phyloP scores from a whole-genome alignment of 2,329 filamentous ascomycete species.

The Cladosporium cucumerinum region DNA sequence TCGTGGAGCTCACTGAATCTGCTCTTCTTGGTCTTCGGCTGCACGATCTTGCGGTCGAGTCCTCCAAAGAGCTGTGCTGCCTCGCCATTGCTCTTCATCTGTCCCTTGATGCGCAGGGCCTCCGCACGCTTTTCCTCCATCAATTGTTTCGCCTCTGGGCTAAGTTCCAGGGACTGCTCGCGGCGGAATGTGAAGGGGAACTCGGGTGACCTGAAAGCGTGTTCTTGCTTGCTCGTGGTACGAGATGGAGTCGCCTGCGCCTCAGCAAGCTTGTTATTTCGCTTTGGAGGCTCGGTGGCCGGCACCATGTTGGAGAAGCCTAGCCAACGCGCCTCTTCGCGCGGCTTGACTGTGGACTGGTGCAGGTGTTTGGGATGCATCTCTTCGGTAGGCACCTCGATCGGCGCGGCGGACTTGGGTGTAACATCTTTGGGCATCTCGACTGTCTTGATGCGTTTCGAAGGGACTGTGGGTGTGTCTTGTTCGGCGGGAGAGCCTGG shows the following conservation, averaged over 20 bases:
- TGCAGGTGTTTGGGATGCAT: slow-evolving; percentile 90
- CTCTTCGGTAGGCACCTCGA: slow-evolving; percentile 71
- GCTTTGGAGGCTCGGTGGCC: slow-evolving; percentile 47
- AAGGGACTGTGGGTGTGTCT: slow-evolving; percentile 11
- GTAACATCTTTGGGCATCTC: slow-evolving; percentile 38
- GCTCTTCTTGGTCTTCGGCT: slow-evolving; percentile 70
- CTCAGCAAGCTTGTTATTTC: slow-evolving; percentile 40
- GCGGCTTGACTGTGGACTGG: slow-evolving; percentile 67
- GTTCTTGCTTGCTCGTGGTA: slow-evolving; percentile 33
- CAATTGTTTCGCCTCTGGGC: slow-evolving; percentile 58
- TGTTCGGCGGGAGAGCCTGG: slow-evolving; percentile 25
- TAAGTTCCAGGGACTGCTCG: slow-evolving; percentile 55
- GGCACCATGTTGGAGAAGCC: slow-evolving; percentile 75
- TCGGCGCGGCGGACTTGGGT: slow-evolving; percentile 61
- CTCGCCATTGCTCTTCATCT: slow-evolving; percentile 61
- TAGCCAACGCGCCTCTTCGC: slow-evolving; percentile 75
- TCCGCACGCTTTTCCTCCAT: slow-evolving; percentile 69
- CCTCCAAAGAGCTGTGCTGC: slow-evolving; percentile 43
- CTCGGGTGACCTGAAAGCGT: slow-evolving; percentile 50
- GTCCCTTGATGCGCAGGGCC: slow-evolving; percentile 66
- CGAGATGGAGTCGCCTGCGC: slow-evolving; percentile 61
- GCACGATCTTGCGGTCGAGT: slow-evolving; percentile 67
- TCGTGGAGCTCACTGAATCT: slow-evolving; percentile 84
- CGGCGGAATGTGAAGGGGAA: slow-evolving; percentile 65
- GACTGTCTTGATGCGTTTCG: slow-evolving; percentile 24